A percentile compares a stretch with the other conserved stretches of the same genome.
Evolutionary conservation across 192 early-diverging fungal species (phyloP).

Genomic region (Haplosporangium gracile): DNA sequence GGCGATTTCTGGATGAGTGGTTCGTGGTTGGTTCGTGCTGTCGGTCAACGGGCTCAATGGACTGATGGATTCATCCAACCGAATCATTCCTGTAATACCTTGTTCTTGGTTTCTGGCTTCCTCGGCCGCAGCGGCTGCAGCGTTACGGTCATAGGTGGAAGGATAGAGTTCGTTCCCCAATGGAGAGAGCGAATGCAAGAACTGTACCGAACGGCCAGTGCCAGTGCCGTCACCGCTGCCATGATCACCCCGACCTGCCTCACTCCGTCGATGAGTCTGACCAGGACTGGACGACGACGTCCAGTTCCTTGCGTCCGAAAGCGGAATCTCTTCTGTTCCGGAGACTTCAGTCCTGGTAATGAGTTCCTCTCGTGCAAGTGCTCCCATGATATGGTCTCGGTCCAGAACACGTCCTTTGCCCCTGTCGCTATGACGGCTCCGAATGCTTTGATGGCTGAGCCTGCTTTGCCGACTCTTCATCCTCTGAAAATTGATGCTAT

Average conservation of each 20-base stretch:
- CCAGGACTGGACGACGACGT: neutral
- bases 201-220: neutral
- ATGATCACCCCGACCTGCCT: neutral
- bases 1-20: neutral
- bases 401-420: neutral
- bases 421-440: neutral
- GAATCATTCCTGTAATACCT: neutral
- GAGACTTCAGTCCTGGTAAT: neutral
- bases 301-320: constrained; percentile 13
- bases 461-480: neutral
- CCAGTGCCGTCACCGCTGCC: neutral
- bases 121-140: constrained; percentile 30
- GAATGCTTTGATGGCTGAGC: neutral
- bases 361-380: constrained; percentile 14
- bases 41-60: neutral
- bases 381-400: neutral
- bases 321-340: constrained; percentile 1
- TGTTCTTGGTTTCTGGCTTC: neutral
- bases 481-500: constrained; percentile 12
- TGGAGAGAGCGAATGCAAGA: neutral
- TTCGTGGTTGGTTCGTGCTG: neutral
- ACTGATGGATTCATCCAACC: neutral
- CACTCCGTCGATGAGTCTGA: neutral
- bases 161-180: constrained; percentile 2
- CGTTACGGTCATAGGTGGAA: constrained; percentile 38